A percentile compares a stretch with the other conserved stretches of the same genome.
These are phyloP conservation scores for Cadophora sp. DNA, from an alignment of 2,329 filamentous ascomycete genomes.

Conservation along the genomic window DNA sequence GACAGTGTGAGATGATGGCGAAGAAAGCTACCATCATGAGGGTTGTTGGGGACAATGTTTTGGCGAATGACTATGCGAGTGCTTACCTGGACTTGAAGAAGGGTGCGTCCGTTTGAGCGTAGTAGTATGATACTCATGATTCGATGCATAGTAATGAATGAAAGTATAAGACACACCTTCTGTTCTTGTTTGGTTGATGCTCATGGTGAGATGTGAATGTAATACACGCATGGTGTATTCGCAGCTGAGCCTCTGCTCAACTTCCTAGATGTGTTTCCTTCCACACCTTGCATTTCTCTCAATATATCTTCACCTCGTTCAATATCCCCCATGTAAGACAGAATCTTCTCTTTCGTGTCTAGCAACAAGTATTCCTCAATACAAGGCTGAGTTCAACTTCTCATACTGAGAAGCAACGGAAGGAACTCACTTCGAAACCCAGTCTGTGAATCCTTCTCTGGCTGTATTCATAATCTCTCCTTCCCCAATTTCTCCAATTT, in stretches of 20 bases:
- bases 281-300: background rate
- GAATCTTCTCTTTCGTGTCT: too few relatives aligned
- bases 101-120: constrained; percentile 39
- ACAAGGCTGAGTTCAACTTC: too few relatives aligned
- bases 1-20: constrained; percentile 67
- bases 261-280: background rate
- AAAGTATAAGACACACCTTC: background rate
- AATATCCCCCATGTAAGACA: too few relatives aligned
- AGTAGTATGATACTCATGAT: constrained; percentile 37
- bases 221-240: background rate
- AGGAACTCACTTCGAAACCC: too few relatives aligned
- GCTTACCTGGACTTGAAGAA: constrained; percentile 59
- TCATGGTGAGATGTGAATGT: background rate
- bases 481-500: background rate
- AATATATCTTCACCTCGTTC: background rate
- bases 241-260: background rate
- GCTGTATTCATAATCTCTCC: background rate
- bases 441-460: background rate
- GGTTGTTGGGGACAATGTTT: constrained; percentile 59
- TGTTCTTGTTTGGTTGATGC: background rate
- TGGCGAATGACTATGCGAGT: constrained; percentile 63
- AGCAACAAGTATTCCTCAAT: too few relatives aligned
- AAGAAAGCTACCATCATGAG: constrained; percentile 72
- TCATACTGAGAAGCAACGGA: too few relatives aligned
- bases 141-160: constrained; percentile 23